A percentile compares a stretch with the other conserved stretches of the same genome.
Conservation (phyloP, 1,284 basidiomycete species). For the Neolentinus lepideus region DNA sequence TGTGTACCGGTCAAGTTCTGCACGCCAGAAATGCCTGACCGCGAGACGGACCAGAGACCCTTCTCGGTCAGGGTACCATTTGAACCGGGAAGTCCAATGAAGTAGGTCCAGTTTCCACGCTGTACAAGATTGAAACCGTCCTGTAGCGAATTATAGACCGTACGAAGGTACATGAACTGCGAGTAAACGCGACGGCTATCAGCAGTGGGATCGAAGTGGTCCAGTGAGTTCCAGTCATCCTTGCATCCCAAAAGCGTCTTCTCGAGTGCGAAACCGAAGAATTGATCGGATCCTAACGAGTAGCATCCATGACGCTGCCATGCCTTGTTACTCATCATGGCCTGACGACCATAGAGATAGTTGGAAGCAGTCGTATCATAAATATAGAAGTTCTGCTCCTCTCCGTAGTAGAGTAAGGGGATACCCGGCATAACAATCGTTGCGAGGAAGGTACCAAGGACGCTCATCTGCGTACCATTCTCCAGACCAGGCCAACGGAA, state of each 20-base stretch:
- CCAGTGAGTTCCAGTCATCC: slow-evolving; percentile 84
- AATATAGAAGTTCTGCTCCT: slow-evolving; percentile 83
- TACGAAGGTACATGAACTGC: slow-evolving; percentile 68
- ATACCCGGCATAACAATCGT: slow-evolving; percentile 83
- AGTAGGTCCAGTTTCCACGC: slow-evolving; percentile 76
- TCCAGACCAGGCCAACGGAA: slow-evolving; percentile 86
- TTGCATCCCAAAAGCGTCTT: slow-evolving; percentile 73
- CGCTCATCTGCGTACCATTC: slow-evolving; percentile 74
- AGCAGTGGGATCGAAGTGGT: slow-evolving; percentile 88
- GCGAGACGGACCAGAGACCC: slow-evolving; percentile 78
- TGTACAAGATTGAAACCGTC: slow-evolving; percentile 80
- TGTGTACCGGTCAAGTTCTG: slow-evolving; percentile 54
- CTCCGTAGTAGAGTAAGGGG: slow-evolving; percentile 76
- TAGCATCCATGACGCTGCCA: slow-evolving; percentile 94
- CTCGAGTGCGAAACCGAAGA: slow-evolving; percentile 84
- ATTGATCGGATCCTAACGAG: slow-evolving; percentile 80
- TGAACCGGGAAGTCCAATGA: slow-evolving; percentile 76
- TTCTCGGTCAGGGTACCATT: slow-evolving; percentile 74
- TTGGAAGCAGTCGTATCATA: slow-evolving; percentile 81
- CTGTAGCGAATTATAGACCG: slow-evolving; percentile 64
- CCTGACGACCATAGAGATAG: slow-evolving; percentile 87
- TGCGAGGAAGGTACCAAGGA: slow-evolving; percentile 72
- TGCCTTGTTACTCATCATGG: slow-evolving; percentile 77
- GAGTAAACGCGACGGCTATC: slow-evolving; percentile 67
- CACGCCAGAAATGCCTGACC: slow-evolving; percentile 47